Base-by-base conservation (phyloP, 2,329 filamentous ascomycete genomes). In the Sporothrix schenckii region DNA sequence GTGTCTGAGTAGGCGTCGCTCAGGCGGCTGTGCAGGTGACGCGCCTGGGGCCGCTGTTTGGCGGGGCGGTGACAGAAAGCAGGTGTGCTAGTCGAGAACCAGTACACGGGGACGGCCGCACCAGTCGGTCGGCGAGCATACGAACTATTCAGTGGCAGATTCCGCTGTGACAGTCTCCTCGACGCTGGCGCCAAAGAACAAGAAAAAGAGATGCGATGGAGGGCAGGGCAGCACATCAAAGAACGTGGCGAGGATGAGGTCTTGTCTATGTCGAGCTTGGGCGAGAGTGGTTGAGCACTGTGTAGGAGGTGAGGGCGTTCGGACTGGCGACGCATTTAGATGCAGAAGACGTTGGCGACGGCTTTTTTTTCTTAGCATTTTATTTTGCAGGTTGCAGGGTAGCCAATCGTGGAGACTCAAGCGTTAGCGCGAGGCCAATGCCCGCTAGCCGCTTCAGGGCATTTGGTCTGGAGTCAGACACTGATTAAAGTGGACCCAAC, bases 361-460 rank as follows among this genome's bases (percentile, higher is more conserved):
- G 16, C 30, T 69, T 44, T 69, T 24, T 69, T 27, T 44, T 63
- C 5, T 24, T n/a, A 27, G 30, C 53, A 54, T 65, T 44, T 44
- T 30, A 14, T 58, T 50, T 10, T 41, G 13, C 61, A 27, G 44
- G 24, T 10, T 41, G 13, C 61, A 27, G 44, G 24, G 41, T 52
- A 30, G 19, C 30, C 13, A 61, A 63, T 39, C 39, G 61, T 52
- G 60, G 60, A 63, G 60, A 63, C 60, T 21, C 49, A 49, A 19
- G 16, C 47, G 47, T 5, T 49, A 50, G 16, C 49, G 7, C 30
- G 16, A 4, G 54, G 19, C 54, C 16, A 13, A 10, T 10, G 9
- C 13, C 16, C 30, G 30, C 54, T 58, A 56, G 24, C 24, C 53
- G 27, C 53, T 56, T 41, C 34, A 6, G 53, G 34, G 34, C 4